Conservation (phyloP, 1,284 basidiomycete genomes). For the Trichosporon sp. region DNA sequence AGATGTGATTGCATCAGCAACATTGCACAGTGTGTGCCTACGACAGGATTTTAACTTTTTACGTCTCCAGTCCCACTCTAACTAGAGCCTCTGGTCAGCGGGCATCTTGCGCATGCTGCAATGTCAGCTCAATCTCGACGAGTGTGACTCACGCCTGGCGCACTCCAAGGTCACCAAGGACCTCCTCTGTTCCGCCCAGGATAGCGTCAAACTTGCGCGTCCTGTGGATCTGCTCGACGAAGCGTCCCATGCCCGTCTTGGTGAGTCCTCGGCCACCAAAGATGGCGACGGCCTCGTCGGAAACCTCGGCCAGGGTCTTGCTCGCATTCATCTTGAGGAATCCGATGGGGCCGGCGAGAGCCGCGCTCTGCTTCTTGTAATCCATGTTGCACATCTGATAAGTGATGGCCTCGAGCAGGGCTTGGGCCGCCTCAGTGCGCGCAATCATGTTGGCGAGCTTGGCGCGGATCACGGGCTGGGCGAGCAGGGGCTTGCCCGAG, state of each 20-base stretch:
- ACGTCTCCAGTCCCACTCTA: too few relatives aligned
- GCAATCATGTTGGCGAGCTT: slow-evolving; percentile 78
- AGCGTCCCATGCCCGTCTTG: slow-evolving; percentile 60
- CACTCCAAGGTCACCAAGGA: slow-evolving; percentile 61
- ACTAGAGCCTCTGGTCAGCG: slow-evolving; percentile 33
- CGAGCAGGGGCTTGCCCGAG: slow-evolving; percentile 79
- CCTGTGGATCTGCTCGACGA: slow-evolving; percentile 60
- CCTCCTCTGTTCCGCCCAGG: slow-evolving; percentile 57
- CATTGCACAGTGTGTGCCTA: slow-evolving; percentile 8
- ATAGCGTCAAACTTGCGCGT: slow-evolving; percentile 86
- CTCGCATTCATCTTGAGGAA: slow-evolving; percentile 65
- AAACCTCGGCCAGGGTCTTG: slow-evolving; percentile 55
- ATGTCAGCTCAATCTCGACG: not conserved
- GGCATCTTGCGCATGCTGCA: slow-evolving; percentile 30
- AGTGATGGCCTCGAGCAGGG: slow-evolving; percentile 85
- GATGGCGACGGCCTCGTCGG: slow-evolving; percentile 60
- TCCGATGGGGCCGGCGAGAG: slow-evolving; percentile 56
- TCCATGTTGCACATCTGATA: slow-evolving; percentile 87
- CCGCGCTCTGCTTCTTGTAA: slow-evolving; percentile 68
- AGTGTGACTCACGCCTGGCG: slow-evolving; percentile 56
- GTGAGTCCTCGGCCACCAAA: slow-evolving; percentile 48
- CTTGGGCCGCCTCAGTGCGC: slow-evolving; percentile 77
- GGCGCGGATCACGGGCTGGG: slow-evolving; percentile 75
- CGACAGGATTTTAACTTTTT: not conserved
- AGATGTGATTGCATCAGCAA: not conserved